phyloP scores from a whole-genome alignment of 108 stramenopile genomes.

The Skeletonema menzelii region DNA sequence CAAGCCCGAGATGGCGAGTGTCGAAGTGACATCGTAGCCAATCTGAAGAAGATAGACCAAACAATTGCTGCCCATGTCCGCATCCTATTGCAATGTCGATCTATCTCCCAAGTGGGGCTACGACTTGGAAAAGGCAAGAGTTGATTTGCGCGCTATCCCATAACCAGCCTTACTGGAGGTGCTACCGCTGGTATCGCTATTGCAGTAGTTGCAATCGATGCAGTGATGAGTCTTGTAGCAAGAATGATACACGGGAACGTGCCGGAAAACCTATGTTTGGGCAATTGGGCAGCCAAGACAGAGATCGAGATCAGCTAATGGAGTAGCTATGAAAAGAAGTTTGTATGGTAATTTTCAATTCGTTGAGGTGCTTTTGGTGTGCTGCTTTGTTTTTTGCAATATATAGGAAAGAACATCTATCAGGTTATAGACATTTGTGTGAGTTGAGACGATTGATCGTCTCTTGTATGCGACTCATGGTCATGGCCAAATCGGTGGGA shows the following conservation, averaged over 20 bases:
- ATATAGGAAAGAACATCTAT: constrained; percentile 46
- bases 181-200: neutral
- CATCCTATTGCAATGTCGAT: constrained; percentile 69
- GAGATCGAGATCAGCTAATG: too few relatives aligned
- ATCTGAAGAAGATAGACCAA: too few relatives aligned
- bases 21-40: too few relatives aligned
- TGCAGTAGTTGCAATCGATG: constrained; percentile 15
- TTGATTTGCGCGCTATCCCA: constrained; percentile 38
- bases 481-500: constrained; percentile 21
- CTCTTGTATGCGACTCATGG: neutral
- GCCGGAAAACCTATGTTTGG: constrained; percentile 59
- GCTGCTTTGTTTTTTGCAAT: constrained; percentile 23
- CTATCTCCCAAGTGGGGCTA: constrained; percentile 64
- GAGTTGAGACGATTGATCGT: neutral
- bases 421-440: too few relatives aligned
- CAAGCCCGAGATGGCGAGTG: too few relatives aligned
- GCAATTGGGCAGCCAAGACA: neutral
- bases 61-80: constrained; percentile 47
- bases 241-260: constrained; percentile 43
- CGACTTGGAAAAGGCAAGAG: constrained; percentile 66
- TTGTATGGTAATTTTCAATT: too few relatives aligned
- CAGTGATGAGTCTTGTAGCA: constrained; percentile 22
- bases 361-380: too few relatives aligned
- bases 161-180: constrained; percentile 14
- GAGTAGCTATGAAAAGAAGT: too few relatives aligned